Conservation (phyloP, 345 rosid species). For the Eucalyptus dawsonii region DNA sequence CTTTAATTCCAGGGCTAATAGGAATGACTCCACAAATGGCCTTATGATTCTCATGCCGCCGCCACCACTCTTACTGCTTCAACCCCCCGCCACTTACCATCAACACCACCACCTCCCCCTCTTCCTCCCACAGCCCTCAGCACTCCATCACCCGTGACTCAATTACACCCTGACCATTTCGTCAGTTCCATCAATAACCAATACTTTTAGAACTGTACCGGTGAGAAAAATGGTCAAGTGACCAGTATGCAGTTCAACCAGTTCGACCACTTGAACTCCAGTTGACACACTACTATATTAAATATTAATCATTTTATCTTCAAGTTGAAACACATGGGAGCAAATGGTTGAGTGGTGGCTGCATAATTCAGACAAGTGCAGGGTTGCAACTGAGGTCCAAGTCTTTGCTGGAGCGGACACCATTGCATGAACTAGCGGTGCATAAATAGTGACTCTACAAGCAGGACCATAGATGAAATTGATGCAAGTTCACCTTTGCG, state of each 20-base stretch:
- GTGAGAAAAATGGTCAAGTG: not conserved
- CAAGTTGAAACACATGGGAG: not conserved
- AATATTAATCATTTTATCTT: not conserved
- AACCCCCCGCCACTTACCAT: not conserved
- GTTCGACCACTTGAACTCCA: not conserved
- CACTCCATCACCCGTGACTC: not conserved
- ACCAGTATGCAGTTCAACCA: not conserved
- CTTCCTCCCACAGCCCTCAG: not conserved
- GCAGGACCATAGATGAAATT: not conserved
- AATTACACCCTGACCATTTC: not conserved
- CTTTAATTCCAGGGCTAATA: not conserved
- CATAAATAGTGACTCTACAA: not conserved
- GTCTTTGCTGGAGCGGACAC: not conserved
- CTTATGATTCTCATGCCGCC: not conserved
- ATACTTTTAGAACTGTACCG: not conserved
- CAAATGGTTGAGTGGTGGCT: not conserved
- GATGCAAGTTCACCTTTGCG: not conserved
- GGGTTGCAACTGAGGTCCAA: not conserved
- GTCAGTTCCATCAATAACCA: not conserved
- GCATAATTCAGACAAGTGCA: not conserved
- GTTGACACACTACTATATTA: not conserved
- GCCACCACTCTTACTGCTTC: not conserved
- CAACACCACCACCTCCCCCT: not conserved
- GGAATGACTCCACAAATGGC: not conserved
- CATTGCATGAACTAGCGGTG: not conserved